Evolutionary conservation across 116 monocot genomes (phyloP), one percentile per base, ranked within the genome.

Genomic region (Posidonia oceanica): DNA sequence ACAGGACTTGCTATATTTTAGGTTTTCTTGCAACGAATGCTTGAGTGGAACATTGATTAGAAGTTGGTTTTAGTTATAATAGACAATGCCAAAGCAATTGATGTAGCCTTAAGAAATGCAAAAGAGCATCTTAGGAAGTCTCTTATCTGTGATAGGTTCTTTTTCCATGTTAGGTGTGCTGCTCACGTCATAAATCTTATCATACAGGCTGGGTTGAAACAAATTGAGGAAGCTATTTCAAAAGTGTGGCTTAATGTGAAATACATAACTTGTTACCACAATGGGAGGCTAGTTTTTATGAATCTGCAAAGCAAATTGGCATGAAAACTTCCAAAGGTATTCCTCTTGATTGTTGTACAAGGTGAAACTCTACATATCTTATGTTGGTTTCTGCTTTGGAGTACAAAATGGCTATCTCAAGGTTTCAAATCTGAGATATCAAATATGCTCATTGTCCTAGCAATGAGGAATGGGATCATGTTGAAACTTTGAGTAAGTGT

Each of bases 41-140:
- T 40, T 44, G 68, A 75, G 2, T 82, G 74, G 78, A 67, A 79
- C 57, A 52, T 83, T 23, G 55, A 76, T 59, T 15, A 44, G 1
- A 76, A 73, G 13, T 51, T 79, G 11, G 73, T 72, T 53, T 71
- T 78, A 63, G 7, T 79, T 2, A 72, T 68, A n/a, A 17, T 83
- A 18, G 72, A 76, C 59, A 64, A 72, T 64, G 71, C 42, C 14
- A 18, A 58, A 8, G 67, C 39, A 22, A 44, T 75, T 75, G 62
- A 71, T 75, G 40, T 36, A 65, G 52, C 71, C 5, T 69, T 57
- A 1, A 42, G 3, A 61, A 67, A 62, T 18, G 15, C 76, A 29
- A 74, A 44, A 38, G 39, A 74, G 20, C 7, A 7, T n/a, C n/a
- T 53, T 15, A 55, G 71, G 3, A 60, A 60, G 29, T 23, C 41